A percentile compares a stretch with the other conserved stretches of the same genome.
Conservation (phyloP, 2,329 filamentous ascomycete species). For the Tolypocladium ophioglossoides region DNA sequence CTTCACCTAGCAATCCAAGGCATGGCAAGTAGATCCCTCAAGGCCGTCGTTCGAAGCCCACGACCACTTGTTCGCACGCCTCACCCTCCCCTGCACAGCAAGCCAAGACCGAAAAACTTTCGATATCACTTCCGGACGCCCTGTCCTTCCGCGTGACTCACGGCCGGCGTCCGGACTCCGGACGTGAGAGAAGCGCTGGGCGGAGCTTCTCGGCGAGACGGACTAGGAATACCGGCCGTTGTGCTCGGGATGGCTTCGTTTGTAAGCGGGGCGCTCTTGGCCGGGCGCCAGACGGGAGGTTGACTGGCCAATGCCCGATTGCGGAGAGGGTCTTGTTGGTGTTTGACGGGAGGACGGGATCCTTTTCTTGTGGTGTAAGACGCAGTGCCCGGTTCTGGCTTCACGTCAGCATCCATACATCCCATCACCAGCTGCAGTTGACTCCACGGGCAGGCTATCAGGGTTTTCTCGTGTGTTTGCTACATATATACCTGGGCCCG, state of each 20-base stretch:
- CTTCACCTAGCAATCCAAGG: neutral
- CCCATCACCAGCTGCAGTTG: neutral
- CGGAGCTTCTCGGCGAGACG: constrained; percentile 3
- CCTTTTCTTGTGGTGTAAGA: neutral
- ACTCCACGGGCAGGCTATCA: neutral
- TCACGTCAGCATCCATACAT: neutral
- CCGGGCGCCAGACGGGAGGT: neutral
- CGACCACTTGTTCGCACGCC: neutral
- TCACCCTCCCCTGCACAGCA: neutral
- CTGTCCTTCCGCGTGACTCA: neutral
- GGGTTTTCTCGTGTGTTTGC: neutral
- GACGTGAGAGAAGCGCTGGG: neutral
- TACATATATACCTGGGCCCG: neutral
- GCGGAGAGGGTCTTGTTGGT: no score
- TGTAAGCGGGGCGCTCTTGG: neutral
- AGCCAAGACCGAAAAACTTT: no score
- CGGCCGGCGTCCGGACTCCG: neutral
- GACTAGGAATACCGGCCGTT: constrained; percentile 3
- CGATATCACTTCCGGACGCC: neutral
- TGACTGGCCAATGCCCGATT: neutral
- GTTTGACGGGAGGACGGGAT: neutral
- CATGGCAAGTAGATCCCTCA: no score
- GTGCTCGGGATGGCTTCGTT: neutral
- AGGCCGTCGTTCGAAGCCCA: neutral
- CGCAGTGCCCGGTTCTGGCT: no score